These are phyloP conservation scores for Anethum foeniculum DNA, from an alignment of 140 eudicot genomes.

Conservation along the genomic window DNA sequence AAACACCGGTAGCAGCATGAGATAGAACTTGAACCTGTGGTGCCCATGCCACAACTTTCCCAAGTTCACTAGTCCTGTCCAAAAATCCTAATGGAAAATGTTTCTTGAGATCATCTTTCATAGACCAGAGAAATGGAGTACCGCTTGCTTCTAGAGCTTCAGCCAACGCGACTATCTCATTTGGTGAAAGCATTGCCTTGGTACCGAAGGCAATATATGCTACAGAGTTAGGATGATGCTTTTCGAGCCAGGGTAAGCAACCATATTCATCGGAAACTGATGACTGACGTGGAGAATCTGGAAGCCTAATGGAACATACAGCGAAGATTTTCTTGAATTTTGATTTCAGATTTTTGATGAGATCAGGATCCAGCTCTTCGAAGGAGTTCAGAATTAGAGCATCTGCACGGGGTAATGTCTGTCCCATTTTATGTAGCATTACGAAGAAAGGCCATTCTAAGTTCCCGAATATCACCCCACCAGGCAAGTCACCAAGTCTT, in stretches of 20 bases:
- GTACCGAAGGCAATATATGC: slow-evolving; percentile 59
- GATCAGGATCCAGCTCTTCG: slow-evolving; percentile 36
- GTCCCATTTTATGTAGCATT: slow-evolving; percentile 55
- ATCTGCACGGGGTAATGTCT: slow-evolving; percentile 26
- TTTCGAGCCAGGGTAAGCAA: slow-evolving; percentile 49
- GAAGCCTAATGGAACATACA: slow-evolving; percentile 42
- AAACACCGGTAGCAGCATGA: slow-evolving; percentile 34
- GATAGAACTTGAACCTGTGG: slow-evolving; percentile 47
- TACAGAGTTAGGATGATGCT: slow-evolving; percentile 33
- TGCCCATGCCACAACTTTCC: slow-evolving; percentile 64
- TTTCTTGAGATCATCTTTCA: slow-evolving; percentile 21
- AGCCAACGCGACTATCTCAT: slow-evolving; percentile 43
- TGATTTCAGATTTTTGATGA: slow-evolving; percentile 27
- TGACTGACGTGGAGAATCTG: slow-evolving; percentile 14
- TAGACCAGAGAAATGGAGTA: slow-evolving; percentile 51
- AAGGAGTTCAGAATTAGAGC: slow-evolving; percentile 49
- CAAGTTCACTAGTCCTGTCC: slow-evolving; percentile 22
- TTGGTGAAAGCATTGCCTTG: slow-evolving; percentile 26
- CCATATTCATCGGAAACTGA: slow-evolving; percentile 19
- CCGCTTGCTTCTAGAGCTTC: slow-evolving; percentile 41
- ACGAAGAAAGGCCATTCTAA: slow-evolving; percentile 35
- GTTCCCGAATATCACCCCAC: slow-evolving; percentile 38
- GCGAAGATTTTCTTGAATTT: slow-evolving; percentile 25
- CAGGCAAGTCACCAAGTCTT: slow-evolving; percentile 36
- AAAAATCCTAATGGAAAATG: slow-evolving; percentile 34